Conservation (phyloP, 352 stramenopile genomes). For the Sclerospora graminicola region DNA sequence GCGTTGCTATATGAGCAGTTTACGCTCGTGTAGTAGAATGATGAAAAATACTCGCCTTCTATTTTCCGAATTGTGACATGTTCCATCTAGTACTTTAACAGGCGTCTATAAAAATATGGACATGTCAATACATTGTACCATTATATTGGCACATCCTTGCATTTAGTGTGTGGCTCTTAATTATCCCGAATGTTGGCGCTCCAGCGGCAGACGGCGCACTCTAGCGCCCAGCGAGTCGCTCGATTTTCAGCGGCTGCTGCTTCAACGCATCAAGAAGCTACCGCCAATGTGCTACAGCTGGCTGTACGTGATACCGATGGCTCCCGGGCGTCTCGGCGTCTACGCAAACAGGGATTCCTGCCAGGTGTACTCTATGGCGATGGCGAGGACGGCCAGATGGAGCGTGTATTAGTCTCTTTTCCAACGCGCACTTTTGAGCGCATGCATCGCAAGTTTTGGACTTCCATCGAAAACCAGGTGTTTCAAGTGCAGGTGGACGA, state of each 20-base stretch:
- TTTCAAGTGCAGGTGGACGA: conserved; percentile 72
- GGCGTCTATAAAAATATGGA: no score
- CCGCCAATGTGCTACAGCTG: conserved; percentile 41
- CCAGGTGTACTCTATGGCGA: conserved; percentile 82
- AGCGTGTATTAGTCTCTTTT: conserved; percentile 71
- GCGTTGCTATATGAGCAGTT: conserved; percentile 84
- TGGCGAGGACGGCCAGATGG: conserved; percentile 43
- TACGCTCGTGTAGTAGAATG: conserved; percentile 51
- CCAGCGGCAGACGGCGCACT: conserved; percentile 33
- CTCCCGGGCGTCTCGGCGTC: conserved; percentile 61
- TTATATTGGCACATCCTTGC: neutral
- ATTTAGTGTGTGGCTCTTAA: conserved; percentile 17
- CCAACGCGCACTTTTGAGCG: conserved; percentile 67
- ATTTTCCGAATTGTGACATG: no score
- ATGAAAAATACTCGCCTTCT: no score
- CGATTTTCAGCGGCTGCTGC: conserved; percentile 41
- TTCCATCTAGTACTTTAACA: no score
- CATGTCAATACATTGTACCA: neutral
- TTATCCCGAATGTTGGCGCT: conserved; percentile 37
- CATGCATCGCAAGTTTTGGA: conserved; percentile 80
- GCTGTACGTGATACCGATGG: conserved; percentile 51
- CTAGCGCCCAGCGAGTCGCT: conserved; percentile 19
- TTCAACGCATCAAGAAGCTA: conserved; percentile 13
- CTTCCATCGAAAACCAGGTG: conserved; percentile 81
- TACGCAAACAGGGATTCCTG: conserved; percentile 73